Conservation (phyloP, 2,329 filamentous ascomycete species). For the Tolypocladium pustulatum region DNA sequence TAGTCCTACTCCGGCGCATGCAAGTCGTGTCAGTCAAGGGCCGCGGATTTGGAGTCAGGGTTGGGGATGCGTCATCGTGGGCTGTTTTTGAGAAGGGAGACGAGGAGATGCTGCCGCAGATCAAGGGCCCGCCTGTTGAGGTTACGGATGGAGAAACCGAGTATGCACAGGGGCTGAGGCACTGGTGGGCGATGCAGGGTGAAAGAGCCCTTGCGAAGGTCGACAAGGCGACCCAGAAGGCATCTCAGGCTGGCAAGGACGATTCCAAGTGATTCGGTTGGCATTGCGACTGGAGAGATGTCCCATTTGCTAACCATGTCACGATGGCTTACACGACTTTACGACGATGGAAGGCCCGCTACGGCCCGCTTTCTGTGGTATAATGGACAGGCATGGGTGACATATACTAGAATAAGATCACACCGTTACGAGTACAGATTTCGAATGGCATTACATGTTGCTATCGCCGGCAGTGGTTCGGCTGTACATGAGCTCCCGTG, state of each 20-base stretch:
- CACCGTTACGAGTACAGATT: background rate
- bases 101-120: slow-evolving; percentile 33
- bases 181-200: slow-evolving; percentile 40
- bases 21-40: slow-evolving; percentile 41
- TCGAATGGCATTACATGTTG: background rate
- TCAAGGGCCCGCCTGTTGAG: slow-evolving; percentile 51
- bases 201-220: slow-evolving; percentile 34
- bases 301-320: background rate
- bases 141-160: slow-evolving; percentile 36
- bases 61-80: slow-evolving; percentile 48
- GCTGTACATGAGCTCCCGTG: background rate
- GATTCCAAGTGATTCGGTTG: slow-evolving; percentile 11
- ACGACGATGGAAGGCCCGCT: background rate
- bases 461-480: background rate
- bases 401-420: background rate
- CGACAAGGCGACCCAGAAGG: slow-evolving; percentile 31
- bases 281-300: background rate
- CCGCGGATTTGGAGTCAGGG: slow-evolving; percentile 44
- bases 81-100: slow-evolving; percentile 44
- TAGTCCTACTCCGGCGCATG: slow-evolving; percentile 47
- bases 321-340: background rate
- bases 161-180: slow-evolving; percentile 36
- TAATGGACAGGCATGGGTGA: background rate
- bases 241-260: slow-evolving; percentile 15
- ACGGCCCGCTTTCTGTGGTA: background rate